phyloP scores from a whole-genome alignment of 1,284 basidiomycete genomes.

The Irpex sp. region DNA sequence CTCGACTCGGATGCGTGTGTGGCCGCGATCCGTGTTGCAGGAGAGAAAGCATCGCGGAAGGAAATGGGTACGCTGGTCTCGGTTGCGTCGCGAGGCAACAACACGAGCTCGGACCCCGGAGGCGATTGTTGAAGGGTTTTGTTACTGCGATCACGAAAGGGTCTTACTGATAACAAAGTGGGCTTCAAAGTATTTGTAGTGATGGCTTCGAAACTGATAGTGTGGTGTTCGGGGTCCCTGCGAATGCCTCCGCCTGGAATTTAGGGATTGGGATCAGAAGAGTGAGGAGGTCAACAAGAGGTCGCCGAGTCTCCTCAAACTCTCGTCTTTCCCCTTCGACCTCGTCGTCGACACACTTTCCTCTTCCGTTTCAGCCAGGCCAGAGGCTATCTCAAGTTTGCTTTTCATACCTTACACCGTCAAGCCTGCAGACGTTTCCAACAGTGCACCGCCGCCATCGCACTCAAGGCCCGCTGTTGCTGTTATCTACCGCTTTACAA shows the following conservation, averaged over 20 bases:
- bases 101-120: conserved; percentile 6
- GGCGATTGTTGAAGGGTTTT: background rate
- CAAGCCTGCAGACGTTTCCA: conserved; percentile 9
- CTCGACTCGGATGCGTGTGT: background rate
- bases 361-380: conserved; percentile 7
- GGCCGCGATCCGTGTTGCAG: background rate
- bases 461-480: conserved; percentile 8
- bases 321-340: conserved; percentile 11
- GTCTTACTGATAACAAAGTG: background rate
- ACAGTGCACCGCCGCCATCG: conserved; percentile 2
- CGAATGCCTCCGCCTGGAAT: conserved; percentile 12
- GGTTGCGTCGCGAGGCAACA: conserved; percentile 6
- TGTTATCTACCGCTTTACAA: conserved; percentile 13
- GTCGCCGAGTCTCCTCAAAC: conserved; percentile 8
- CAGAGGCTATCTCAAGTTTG: conserved; percentile 8
- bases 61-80: conserved; percentile 10
- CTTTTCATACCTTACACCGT: conserved; percentile 7
- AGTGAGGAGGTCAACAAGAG: conserved; percentile 8
- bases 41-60: conserved; percentile 6
- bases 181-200: background rate
- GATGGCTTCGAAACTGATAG: background rate
- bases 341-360: conserved; percentile 8
- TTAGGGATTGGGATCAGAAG: conserved; percentile 10
- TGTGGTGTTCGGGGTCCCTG: conserved; percentile 6
- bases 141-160: background rate